A percentile compares a stretch with the other conserved stretches of the same genome.
These are phyloP conservation scores for Nepenthes alata DNA, from an alignment of 179 eudicot species.

Conservation along the genomic window DNA sequence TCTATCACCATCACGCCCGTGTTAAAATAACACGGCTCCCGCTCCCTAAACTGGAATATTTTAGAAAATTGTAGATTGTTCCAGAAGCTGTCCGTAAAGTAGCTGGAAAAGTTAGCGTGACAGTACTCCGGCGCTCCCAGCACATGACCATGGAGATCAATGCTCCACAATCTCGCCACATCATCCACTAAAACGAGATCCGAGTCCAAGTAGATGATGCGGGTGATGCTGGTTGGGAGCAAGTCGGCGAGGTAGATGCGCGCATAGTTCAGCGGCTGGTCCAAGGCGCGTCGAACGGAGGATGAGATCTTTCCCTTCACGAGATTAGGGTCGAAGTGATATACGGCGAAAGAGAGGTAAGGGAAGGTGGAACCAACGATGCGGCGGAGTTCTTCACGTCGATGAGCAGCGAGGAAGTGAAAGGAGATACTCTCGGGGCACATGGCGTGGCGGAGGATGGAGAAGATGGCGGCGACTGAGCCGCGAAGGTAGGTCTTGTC, in stretches of 20 bases:
- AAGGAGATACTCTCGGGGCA: constrained; percentile 40
- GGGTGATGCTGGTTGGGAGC: constrained; percentile 17
- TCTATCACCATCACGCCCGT: constrained; percentile 66
- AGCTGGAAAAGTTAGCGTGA: constrained; percentile 22
- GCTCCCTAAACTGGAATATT: constrained; percentile 10
- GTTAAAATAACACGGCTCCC: constrained; percentile 30
- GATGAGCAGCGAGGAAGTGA: constrained; percentile 28
- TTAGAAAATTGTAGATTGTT: constrained; percentile 20
- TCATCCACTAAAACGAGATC: constrained; percentile 29
- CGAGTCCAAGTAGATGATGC: constrained; percentile 26
- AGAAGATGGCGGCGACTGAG: constrained; percentile 34
- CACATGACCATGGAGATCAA: constrained; percentile 8
- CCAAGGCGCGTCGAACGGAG: constrained; percentile 40
- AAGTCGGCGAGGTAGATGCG: constrained; percentile 31
- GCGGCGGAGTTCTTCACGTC: constrained; percentile 12
- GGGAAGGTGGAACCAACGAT: constrained; percentile 33
- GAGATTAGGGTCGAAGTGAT: constrained; percentile 36
- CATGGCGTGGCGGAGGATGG: constrained; percentile 36
- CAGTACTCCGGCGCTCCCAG: constrained; percentile 35
- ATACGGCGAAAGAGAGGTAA: constrained; percentile 26
- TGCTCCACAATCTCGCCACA: constrained; percentile 16
- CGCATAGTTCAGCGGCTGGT: constrained; percentile 40
- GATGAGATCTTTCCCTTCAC: constrained; percentile 38
- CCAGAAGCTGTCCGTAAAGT: constrained; percentile 52
- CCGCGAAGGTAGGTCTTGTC: constrained; percentile 44